Conservation (phyloP, 2,329 filamentous ascomycete genomes). For the Pleurostoma richardsiae region DNA sequence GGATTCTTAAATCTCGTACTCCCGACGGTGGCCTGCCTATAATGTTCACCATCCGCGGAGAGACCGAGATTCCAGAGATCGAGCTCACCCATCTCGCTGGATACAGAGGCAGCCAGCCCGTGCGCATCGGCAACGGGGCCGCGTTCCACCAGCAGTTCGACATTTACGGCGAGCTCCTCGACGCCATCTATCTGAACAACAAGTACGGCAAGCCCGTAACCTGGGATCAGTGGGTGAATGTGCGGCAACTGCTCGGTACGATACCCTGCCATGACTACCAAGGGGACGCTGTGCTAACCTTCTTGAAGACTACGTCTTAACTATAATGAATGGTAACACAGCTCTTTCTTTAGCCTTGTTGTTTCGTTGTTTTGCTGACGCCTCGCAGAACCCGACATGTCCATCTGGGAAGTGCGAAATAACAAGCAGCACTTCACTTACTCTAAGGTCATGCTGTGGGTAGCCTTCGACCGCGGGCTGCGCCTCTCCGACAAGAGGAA, state of each 20-base stretch:
- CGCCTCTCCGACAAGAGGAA: conserved; percentile 71
- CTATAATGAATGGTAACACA: conserved; percentile 51
- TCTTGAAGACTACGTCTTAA: conserved; percentile 59
- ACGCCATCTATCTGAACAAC: conserved; percentile 73
- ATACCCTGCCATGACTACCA: not conserved
- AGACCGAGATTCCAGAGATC: conserved; percentile 67
- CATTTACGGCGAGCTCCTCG: conserved; percentile 75
- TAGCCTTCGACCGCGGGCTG: conserved; percentile 70
- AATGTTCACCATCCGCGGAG: conserved; percentile 76
- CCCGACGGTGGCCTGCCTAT: conserved; percentile 63
- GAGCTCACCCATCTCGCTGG: conserved; percentile 68
- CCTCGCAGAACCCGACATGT: conserved; percentile 63
- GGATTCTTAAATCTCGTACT: conserved; percentile 57
- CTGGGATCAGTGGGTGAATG: conserved; percentile 71
- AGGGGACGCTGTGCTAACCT: not conserved
- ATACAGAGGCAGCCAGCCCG: conserved; percentile 65
- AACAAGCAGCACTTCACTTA: conserved; percentile 74
- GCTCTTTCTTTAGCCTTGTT: too few species aligned
- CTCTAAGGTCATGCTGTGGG: conserved; percentile 81
- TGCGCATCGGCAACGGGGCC: conserved; percentile 73
- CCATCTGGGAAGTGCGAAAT: conserved; percentile 77
- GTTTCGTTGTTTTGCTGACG: conserved; percentile 6
- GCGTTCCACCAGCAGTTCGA: conserved; percentile 74
- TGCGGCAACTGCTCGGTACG: conserved; percentile 59
- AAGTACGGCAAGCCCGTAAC: conserved; percentile 73